Evolutionary conservation across 257 asterid species (phyloP).

Genomic region (Rehmannia glutinosa): DNA sequence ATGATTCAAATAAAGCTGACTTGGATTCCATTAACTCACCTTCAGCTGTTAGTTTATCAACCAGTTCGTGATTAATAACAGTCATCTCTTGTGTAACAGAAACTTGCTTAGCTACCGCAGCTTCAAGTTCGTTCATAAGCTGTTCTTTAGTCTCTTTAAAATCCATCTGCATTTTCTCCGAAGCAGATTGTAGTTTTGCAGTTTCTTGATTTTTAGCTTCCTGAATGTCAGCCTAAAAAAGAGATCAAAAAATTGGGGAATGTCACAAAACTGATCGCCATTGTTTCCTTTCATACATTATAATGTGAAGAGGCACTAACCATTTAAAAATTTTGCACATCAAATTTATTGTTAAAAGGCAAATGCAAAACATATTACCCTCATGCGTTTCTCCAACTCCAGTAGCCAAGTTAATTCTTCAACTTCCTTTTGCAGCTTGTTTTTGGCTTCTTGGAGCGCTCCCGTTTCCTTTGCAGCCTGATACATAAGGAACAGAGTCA

Average conservation of each 20-base stretch:
- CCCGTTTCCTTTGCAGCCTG: slow-evolving; percentile 97
- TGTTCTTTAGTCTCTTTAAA: slow-evolving; percentile 48
- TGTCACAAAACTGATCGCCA: neutral
- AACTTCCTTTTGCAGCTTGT: slow-evolving; percentile 94
- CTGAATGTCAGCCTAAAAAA: slow-evolving; percentile 29
- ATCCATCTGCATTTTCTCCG: slow-evolving; percentile 47
- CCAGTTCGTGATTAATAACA: slow-evolving; percentile 44
- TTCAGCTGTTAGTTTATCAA: slow-evolving; percentile 40
- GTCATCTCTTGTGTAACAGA: slow-evolving; percentile 29
- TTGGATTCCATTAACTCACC: slow-evolving; percentile 30
- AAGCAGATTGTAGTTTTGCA: slow-evolving; percentile 38
- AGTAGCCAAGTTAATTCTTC: slow-evolving; percentile 97
- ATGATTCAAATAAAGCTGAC: neutral
- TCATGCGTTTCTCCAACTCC: slow-evolving; percentile 87
- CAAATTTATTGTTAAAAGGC: neutral
- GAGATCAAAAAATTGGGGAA: slow-evolving; percentile 3
- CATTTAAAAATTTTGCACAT: neutral
- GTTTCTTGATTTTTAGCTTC: slow-evolving; percentile 51
- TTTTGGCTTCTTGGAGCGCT: slow-evolving; percentile 91
- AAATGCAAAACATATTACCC: slow-evolving; percentile 42
- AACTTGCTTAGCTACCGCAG: slow-evolving; percentile 24
- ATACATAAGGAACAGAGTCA: neutral
- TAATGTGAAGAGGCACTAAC: neutral
- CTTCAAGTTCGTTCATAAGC: slow-evolving; percentile 44
- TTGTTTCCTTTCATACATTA: neutral